A percentile compares a stretch with the other conserved stretches of the same genome.
These are phyloP conservation scores for Telopea speciosissima DNA, from an alignment of 177 flowering plant species.

Conservation along the genomic window DNA sequence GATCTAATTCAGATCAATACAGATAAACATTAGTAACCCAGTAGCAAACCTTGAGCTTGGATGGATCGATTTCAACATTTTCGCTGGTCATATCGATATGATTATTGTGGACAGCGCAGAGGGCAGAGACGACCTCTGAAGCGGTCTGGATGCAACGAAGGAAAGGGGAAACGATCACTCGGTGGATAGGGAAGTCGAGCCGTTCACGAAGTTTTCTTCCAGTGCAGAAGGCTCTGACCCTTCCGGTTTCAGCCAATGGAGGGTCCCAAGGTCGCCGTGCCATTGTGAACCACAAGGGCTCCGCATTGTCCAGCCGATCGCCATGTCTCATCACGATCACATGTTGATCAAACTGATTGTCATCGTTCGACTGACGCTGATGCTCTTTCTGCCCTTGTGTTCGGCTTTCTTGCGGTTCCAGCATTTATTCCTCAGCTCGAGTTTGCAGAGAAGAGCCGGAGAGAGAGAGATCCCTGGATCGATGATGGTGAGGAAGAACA, in stretches of 20 bases:
- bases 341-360: conserved; percentile 29
- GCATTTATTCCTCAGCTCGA: not conserved
- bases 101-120: conserved; percentile 37
- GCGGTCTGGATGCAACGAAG: conserved; percentile 78
- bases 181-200: conserved; percentile 48
- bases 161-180: conserved; percentile 78
- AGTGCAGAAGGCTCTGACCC: conserved; percentile 43
- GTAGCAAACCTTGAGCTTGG: conserved; percentile 55
- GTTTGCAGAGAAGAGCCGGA: no score
- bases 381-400: not conserved
- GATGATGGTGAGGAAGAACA: no score
- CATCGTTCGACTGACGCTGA: not conserved
- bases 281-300: conserved; percentile 46
- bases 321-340: conserved; percentile 90
- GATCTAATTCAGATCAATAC: not conserved
- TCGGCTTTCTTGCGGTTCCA: not conserved
- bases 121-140: conserved; percentile 47
- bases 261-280: conserved; percentile 79
- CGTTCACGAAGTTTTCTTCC: conserved; percentile 40
- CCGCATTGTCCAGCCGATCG: conserved; percentile 67
- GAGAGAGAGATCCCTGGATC: no score
- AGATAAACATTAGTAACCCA: not conserved
- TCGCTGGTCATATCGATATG: conserved; percentile 21
- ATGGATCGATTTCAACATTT: conserved; percentile 41
- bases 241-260: conserved; percentile 46